A percentile compares a stretch with the other conserved stretches of the same genome.
Evolutionary conservation across 441 rosid genomes (phyloP).

Genomic region (Melastoma candidum): DNA sequence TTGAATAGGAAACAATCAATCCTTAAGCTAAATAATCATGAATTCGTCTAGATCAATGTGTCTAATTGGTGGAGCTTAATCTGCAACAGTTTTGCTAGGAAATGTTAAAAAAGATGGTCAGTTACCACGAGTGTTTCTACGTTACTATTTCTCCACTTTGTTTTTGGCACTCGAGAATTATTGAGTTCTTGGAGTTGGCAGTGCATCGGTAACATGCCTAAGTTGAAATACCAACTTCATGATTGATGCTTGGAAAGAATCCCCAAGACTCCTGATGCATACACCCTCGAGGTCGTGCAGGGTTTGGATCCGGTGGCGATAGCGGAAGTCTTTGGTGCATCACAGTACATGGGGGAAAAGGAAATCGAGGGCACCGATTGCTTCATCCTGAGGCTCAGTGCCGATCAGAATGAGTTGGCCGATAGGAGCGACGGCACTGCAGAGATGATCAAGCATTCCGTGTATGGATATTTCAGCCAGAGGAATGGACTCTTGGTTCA

Average conservation of each 20-base stretch:
- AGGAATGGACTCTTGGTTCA: conserved; percentile 64
- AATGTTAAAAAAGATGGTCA: no score
- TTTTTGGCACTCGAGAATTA: no score
- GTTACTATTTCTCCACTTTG: no score
- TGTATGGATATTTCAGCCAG: conserved; percentile 86
- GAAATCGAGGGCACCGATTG: conserved; percentile 49
- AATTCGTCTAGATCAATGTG: no score
- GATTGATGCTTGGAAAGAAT: neutral
- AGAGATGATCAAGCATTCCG: conserved; percentile 84
- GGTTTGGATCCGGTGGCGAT: conserved; percentile 84
- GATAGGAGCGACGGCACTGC: conserved; percentile 72
- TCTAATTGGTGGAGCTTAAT: no score
- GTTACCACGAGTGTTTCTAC: no score
- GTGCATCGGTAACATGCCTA: no score
- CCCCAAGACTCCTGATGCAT: neutral
- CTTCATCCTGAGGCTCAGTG: conserved; percentile 64
- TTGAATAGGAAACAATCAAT: no score
- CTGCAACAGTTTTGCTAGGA: no score
- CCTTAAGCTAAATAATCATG: no score
- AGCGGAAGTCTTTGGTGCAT: conserved; percentile 59
- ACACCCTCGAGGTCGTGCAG: conserved; percentile 21
- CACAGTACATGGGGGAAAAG: conserved; percentile 85
- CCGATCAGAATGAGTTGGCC: conserved; percentile 57
- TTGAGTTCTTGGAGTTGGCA: no score
- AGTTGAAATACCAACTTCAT: no score